Evolutionary conservation across 2,329 filamentous ascomycete species (phyloP), one percentile per base, ranked within the genome.

Genomic region (Sarocladiaceae sp.): DNA sequence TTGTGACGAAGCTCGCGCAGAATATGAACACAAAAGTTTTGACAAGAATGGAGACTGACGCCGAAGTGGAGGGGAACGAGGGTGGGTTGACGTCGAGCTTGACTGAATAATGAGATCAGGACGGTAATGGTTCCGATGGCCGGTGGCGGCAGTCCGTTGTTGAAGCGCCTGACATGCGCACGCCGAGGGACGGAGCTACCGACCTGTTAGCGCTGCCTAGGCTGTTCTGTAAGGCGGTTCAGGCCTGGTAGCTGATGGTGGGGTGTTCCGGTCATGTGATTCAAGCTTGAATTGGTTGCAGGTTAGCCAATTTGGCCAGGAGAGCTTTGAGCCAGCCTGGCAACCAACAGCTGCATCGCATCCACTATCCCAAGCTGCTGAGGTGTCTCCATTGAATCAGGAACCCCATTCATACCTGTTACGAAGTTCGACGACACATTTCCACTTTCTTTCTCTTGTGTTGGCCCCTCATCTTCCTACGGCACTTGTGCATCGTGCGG

Each of bases 381-480:
- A 48, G 44, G 44, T 48, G 44, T 25, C 44, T 48, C 44, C 26
- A 49, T 49, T 49, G 31, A 36, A 11, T 49, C 31, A 49, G 20
- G 28, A 49, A 49, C 28, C 20, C 46, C 17, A 49, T 50, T n/a
- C 40, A 17, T 28, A 25, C 42, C 28, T 26, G 42, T 47, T n/a
- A 49, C 8, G 18, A 51, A 50, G 48, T 22, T 36, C 25, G 15
- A 36, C 48, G 22, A 36, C 40, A 12, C 23, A 20, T 20, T 22
- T 31, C 18, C 28, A 17, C 10, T 42, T 37, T 36, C 25, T 28
- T 50, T 53, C 25, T 15, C 44, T 22, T 33, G n/a, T n/a, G n/a
- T n/a, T n/a, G n/a, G n/a, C n/a, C n/a, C n/a, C n/a, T n/a, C n/a
- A n/a, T 20, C 18, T 10, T 12, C 26, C 18, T 28, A 50, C 18